Base-by-base conservation (phyloP, 139 green algal genomes). In the Picochlorum sp. region DNA sequence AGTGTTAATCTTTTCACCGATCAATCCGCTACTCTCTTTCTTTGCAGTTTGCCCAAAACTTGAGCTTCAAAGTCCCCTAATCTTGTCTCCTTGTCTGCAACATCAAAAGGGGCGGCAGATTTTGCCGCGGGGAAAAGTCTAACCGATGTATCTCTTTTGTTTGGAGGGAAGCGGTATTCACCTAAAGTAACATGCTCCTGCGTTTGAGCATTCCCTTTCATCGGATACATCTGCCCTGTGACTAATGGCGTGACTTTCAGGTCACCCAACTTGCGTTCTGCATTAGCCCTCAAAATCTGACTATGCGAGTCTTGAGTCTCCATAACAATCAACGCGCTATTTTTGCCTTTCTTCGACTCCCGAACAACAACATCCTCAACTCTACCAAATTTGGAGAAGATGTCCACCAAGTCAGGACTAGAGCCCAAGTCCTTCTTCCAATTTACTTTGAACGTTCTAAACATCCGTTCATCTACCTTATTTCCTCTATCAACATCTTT, bases 361-460 rank as follows among this genome's bases (percentile, higher is more conserved):
- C 64, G 31, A 57, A 90, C 16, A 31, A 90, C 66, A 7, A 90
- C 71, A 45, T 90, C 83, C 63, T 81, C 75, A 21, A 90, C 83
- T 21, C 11, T 20, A 20, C 16, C 16, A 21, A 21, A 54, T 21
- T 26, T 54, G 1, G 16, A 20, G 47, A 26, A 20, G 10, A 54
- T 20, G 18, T 54, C 18, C 4, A 75, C 59, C 3, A 57, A 14
- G 15, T 65, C 55, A 44, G 90, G 69, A 52, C 76, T 20, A 8
- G 56, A 49, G 4, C 66, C 68, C 23, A 65, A 64, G 51, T 63
- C 60, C 15, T 45, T 26, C 6, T 34, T 61, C 82, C 82, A 88
- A 2, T 67, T 74, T 4, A 83, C 79, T 73, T 89, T 89, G 5
- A 89, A 51, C 0, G 82, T 89, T 13, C 83, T 56, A 18, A 45